Base-by-base conservation (phyloP, 2,329 filamentous ascomycete genomes). In the Neophaeococcomyces mojaviensis region DNA sequence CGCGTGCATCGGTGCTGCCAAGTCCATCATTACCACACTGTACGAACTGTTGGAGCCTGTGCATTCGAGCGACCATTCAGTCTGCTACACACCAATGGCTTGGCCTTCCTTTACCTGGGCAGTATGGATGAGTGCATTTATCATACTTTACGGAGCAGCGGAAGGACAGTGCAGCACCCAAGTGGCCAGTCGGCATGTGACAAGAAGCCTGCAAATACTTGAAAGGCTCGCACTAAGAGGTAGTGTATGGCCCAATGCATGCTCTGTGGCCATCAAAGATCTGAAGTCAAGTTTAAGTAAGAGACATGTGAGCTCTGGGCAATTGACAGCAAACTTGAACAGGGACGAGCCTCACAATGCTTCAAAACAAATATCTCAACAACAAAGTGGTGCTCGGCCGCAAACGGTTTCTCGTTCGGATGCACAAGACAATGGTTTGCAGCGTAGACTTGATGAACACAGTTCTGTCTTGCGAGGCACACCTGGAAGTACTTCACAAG, bases 101-200 rank as follows among this genome's bases (percentile, higher is more conserved):
- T 75, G 72, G 70, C 72, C 72, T 2, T 72, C 71, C 0, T 73
- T 73, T 32, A 76, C 72, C 0, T 76, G 73, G 72, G 68, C 68
- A 1, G 63, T 72, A 0, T 76, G 73, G 73, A 76, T 76, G 52
- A 73, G 71, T 47, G 70, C 69, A 1, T 71, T 76, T 32, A 68
- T 76, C 16, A 55, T 76, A 3, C 67, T 74, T 3, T 72, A 73
- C 42, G 73, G 73, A 3, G 71, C 70, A 0, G 70, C 69, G 49
- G 69, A 71, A 49, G 62, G 63, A 1, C 65, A 74, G 26, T 57
- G 73, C 3, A 61, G 68, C 0, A 49, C 64, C 0, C 47, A 58
- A 0, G 64, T 64, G 12, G 68, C 68, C 0, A 50, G 67, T 3
- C 68, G 66, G 65, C 72, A 64, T 44, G 60, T 50, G n/a, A 47